Percentiles rank a stretch among this genome's conserved stretches.
phyloP scores from a whole-genome alignment of 2,329 filamentous ascomycete species.

The Pseudocercospora fuligena region DNA sequence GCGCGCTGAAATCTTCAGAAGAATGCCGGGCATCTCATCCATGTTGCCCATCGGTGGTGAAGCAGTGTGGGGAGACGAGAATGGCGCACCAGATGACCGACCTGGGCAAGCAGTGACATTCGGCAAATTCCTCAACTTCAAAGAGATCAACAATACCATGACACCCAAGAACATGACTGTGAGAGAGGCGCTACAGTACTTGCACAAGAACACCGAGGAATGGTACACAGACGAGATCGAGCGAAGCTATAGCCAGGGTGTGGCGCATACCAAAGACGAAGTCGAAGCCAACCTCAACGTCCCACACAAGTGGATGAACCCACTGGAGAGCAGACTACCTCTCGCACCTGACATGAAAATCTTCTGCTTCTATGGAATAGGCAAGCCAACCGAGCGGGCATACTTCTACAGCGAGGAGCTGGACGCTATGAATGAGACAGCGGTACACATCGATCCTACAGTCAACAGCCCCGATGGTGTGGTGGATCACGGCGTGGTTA shows the following conservation, averaged over 20 bases:
- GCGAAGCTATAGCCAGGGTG: conserved; percentile 81
- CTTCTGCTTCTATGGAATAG: conserved; percentile 95
- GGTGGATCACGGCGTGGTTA: conserved; percentile 85
- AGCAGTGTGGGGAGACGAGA: conserved; percentile 89
- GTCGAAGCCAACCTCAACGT: conserved; percentile 68
- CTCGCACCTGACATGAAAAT: conserved; percentile 89
- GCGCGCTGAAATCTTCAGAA: conserved; percentile 88
- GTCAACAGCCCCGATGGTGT: conserved; percentile 65
- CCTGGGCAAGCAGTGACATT: conserved; percentile 74
- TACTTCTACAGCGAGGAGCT: conserved; percentile 86
- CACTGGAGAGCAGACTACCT: conserved; percentile 84
- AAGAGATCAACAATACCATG: conserved; percentile 64
- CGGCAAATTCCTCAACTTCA: conserved; percentile 86
- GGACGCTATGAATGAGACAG: conserved; percentile 65
- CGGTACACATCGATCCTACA: conserved; percentile 64
- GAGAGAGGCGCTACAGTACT: conserved; percentile 73
- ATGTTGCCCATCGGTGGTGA: conserved; percentile 96
- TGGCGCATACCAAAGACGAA: conserved; percentile 78
- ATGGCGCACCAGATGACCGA: conserved; percentile 85
- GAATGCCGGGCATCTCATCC: conserved; percentile 94
- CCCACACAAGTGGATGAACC: conserved; percentile 88
- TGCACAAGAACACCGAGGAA: conserved; percentile 76
- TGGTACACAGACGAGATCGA: conserved; percentile 82
- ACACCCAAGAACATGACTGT: conserved; percentile 75
- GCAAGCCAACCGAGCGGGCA: conserved; percentile 88